A percentile compares a stretch with the other conserved stretches of the same genome.
These are phyloP conservation scores for Coemansia sp. DNA, from an alignment of 192 early-diverging fungal species.

Conservation along the genomic window DNA sequence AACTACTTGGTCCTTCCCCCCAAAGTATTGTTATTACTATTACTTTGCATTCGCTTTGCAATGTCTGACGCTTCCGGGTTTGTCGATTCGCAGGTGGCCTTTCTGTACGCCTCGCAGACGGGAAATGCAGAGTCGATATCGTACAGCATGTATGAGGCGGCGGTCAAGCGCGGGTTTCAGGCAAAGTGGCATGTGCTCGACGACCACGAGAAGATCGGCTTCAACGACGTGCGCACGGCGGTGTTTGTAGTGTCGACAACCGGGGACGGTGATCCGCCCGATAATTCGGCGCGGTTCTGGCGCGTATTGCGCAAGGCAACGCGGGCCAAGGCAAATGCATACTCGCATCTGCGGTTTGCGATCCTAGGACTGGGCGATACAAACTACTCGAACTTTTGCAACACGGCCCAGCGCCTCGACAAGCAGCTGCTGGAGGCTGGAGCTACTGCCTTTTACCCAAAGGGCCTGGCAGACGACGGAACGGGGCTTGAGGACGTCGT, in stretches of 20 bases:
- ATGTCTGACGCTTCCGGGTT: constrained; percentile 9
- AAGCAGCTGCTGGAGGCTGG: constrained; percentile 72
- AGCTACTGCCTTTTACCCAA: constrained; percentile 68
- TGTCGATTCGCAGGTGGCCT: constrained; percentile 17
- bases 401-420: constrained; percentile 78
- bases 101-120: constrained; percentile 87
- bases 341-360: constrained; percentile 36
- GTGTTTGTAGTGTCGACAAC: constrained; percentile 89
- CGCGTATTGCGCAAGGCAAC: constrained; percentile 72
- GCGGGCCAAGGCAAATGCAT: not conserved
- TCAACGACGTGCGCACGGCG: constrained; percentile 24
- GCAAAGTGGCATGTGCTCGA: constrained; percentile 66
- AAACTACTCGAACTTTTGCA: constrained; percentile 92
- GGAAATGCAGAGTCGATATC: constrained; percentile 95
- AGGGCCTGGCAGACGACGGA: constrained; percentile 87
- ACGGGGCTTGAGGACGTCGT: constrained; percentile 87
- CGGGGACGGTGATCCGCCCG: constrained; percentile 94
- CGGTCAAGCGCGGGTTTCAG: constrained; percentile 66
- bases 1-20: no score
- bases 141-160: constrained; percentile 74
- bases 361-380: constrained; percentile 85
- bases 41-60: not conserved
- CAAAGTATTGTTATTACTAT: no score
- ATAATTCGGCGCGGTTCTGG: constrained; percentile 92
- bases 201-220: constrained; percentile 63